A percentile compares a stretch with the other conserved stretches of the same genome.
Conservation (phyloP, 148 eudicot genomes). For the Drosera capensis region DNA sequence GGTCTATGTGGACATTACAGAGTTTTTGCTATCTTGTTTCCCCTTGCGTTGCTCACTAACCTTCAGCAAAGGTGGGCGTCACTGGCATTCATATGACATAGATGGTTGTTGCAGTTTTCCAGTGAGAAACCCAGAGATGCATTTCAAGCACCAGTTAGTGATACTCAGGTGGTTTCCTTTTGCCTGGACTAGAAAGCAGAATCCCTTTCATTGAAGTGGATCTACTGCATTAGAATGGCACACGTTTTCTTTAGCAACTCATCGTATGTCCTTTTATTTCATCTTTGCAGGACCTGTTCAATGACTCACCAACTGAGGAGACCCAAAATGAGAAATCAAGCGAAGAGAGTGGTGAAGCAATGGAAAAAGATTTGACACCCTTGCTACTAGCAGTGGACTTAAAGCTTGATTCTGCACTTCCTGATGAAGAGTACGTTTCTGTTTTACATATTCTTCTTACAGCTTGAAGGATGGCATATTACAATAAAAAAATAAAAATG, state of each 20-base stretch:
- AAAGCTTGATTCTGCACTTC: slow-evolving; percentile 65
- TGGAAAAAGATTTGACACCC: slow-evolving; percentile 49
- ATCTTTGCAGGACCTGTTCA: slow-evolving; percentile 67
- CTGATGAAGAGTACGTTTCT: slow-evolving; percentile 42
- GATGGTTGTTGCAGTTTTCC: slow-evolving; percentile 26
- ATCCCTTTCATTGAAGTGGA: neutral
- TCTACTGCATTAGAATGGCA: slow-evolving; percentile 3
- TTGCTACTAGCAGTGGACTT: slow-evolving; percentile 51
- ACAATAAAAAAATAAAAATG: too few relatives aligned
- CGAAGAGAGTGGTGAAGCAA: slow-evolving; percentile 21
- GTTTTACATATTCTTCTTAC: neutral
- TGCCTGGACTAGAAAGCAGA: neutral
- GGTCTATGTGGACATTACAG: too few relatives aligned
- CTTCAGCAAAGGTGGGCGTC: too few relatives aligned
- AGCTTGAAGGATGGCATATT: too few relatives aligned
- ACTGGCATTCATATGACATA: too few relatives aligned
- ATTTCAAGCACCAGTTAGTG: slow-evolving; percentile 53
- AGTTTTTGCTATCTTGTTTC: too few relatives aligned
- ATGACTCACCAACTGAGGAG: slow-evolving; percentile 36
- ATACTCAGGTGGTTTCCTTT: slow-evolving; percentile 50
- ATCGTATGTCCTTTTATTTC: too few relatives aligned
- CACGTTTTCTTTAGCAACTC: slow-evolving; percentile 2
- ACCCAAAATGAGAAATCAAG: slow-evolving; percentile 17
- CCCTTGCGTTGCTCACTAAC: too few relatives aligned
- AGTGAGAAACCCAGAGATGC: slow-evolving; percentile 27